Evolutionary conservation across 2,329 filamentous ascomycete genomes (phyloP), one percentile per base, ranked within the genome.

Genomic region (Cladophialophora bantiana): DNA sequence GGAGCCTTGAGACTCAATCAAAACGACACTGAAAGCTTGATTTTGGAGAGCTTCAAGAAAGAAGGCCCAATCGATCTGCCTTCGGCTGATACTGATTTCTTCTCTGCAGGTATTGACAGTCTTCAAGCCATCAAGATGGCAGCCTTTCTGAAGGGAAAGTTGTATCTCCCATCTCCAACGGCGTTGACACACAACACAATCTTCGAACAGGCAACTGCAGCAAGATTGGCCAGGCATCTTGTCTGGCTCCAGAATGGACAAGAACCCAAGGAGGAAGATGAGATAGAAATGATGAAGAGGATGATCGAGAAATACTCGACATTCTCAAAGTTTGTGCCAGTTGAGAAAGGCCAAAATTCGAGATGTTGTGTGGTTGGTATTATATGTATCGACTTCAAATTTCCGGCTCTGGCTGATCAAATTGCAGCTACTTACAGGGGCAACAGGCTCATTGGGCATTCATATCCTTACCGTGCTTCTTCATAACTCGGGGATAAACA

Each of bases 381-480:
- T 13, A 12, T 13, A 40, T 40, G 13, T 12, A 13, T 40, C 10
- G 12, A 13, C 36, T 2, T 40, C 36, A 40, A 4, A 12, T 40
- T 40, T 40, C 18, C 34, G 7, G 56, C n/a, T 40, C 20, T 31
- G 57, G 4, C 35, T 61, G 62, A 38, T 59, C 53, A 18, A 59
- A 65, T 20, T 38, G 34, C 40, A 40, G 12, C 58, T 71, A n/a
- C 56, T 90, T 3, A 91, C 88, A 0, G 89, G 89, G 1, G 84
- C 84, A 0, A 90, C 89, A 0, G 89, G 89, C 0, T 88, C 87
- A 1, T 79, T 91, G 0, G 89, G 89, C 1, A 82, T 85, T 0
- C 86, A 89, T 69, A 78, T 89, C 1, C 79, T 87, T 1, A 74
- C 81, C 26, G 74, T 81, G 26, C 77, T 88, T 6, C 71, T 76